These are phyloP conservation scores for Chaetomidium leptoderma DNA, from an alignment of 495 filamentous ascomycete genomes.

Conservation along the genomic window DNA sequence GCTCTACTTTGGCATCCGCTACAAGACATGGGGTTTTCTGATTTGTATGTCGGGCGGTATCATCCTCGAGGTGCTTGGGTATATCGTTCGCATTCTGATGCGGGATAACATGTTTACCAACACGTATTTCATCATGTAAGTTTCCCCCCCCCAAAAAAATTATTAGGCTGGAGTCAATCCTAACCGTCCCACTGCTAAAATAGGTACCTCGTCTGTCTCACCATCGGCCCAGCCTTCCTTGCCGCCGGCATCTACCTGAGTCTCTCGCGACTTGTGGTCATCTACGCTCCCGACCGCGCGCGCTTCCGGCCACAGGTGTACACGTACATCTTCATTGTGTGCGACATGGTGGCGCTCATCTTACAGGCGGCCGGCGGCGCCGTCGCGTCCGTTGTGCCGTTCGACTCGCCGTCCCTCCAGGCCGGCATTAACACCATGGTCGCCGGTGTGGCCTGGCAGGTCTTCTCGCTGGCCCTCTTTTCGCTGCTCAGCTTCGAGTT, in stretches of 20 bases:
- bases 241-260: slow-evolving; percentile 28
- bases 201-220: slow-evolving; percentile 36
- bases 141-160: not conserved
- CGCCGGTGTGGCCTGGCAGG: slow-evolving; percentile 42
- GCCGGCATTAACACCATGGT: slow-evolving; percentile 47
- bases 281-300: slow-evolving; percentile 38
- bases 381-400: slow-evolving; percentile 28
- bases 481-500: slow-evolving; percentile 13
- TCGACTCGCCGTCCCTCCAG: not conserved
- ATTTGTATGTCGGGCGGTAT: slow-evolving; percentile 26
- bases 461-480: slow-evolving; percentile 37
- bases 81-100: slow-evolving; percentile 25
- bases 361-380: slow-evolving; percentile 51
- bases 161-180: not conserved
- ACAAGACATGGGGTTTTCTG: slow-evolving; percentile 24
- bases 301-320: slow-evolving; percentile 38
- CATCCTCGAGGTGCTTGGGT: slow-evolving; percentile 30
- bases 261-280: slow-evolving; percentile 36
- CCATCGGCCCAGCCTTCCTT: slow-evolving; percentile 35
- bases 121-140: slow-evolving; percentile 18
- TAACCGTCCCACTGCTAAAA: no score
- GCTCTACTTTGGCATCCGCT: slow-evolving; percentile 10
- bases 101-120: slow-evolving; percentile 24
- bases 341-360: slow-evolving; percentile 47
- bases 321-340: slow-evolving; percentile 49